These are phyloP conservation scores for Diospyros lotus DNA, from an alignment of 148 eudicot species.

Conservation along the genomic window DNA sequence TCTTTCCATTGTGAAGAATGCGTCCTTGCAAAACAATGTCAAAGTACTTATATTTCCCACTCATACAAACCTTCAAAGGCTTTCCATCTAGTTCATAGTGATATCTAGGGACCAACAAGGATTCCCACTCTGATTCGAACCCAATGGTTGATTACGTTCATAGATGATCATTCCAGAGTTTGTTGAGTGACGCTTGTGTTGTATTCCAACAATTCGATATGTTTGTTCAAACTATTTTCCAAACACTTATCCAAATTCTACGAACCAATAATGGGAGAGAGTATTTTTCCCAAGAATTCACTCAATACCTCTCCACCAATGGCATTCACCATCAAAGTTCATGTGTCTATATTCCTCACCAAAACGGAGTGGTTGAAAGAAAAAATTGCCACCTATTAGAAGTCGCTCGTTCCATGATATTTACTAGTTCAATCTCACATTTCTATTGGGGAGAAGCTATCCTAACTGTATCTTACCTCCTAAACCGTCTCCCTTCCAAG, in stretches of 20 bases:
- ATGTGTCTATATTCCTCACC: slow-evolving; percentile 3
- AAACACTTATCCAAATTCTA: not conserved
- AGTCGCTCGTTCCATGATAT: not conserved
- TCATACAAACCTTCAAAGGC: not conserved
- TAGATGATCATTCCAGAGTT: slow-evolving; percentile 2
- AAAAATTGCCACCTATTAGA: not conserved
- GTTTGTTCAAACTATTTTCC: slow-evolving; percentile 1
- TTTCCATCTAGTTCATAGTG: not conserved
- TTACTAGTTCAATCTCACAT: not conserved
- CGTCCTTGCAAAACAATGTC: not conserved
- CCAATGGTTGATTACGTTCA: not conserved
- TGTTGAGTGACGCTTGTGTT: not conserved
- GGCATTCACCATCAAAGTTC: not conserved
- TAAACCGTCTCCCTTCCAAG: not conserved
- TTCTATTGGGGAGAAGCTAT: not conserved
- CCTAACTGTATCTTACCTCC: not conserved
- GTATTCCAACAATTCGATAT: not conserved
- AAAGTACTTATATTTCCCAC: not conserved
- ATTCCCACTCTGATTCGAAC: not conserved
- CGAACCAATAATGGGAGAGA: not conserved
- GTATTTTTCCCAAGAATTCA: not conserved
- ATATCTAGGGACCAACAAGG: not conserved
- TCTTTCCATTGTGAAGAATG: not conserved
- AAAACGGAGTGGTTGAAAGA: not conserved
- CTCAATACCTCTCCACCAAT: not conserved